Base-by-base conservation (phyloP, 179 eudicot genomes). In the Amaranthus tricolor region DNA sequence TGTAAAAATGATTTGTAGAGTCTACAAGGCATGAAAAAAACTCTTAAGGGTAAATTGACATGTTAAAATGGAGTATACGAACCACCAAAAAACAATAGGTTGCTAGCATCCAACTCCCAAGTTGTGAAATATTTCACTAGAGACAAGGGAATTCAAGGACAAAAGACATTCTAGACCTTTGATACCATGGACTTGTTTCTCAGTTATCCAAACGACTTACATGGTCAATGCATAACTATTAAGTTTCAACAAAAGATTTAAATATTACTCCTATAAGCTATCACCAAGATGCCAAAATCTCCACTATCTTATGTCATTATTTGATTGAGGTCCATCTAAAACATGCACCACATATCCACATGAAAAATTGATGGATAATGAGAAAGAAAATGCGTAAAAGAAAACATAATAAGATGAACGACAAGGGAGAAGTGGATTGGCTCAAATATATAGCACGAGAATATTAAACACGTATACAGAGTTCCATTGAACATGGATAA, bases 401-500 rank as follows among this genome's bases (percentile, higher is more conserved):
- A 62, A n/a, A 31, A 62, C n/a, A 21, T 13, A 5, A 24, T 9
- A 21, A 4, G 66, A 45, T 62, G 13, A 17, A 31, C 16, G 8
- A 60, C 21, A 17, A 0, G 14, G 13, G 43, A 45, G 53, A 51
- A 31, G 40, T 12, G 11, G 6, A 20, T 13, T 20, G 19, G 50
- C 59, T 21, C 58, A 51, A 21, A 67, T 14, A 58, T 69, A 67
- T 44, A 17, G 68, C 48, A 73, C 47, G 51, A 57, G 31, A 60
- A 59, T 15, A 20, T 67, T 70, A 49, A 45, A 40, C 58, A 53
- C 12, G 47, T 40, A 56, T 21, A 49, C 40, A 24, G 2, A 24
- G 40, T 31, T 55, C 48, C 68, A 68, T 51, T 40, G 6, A 55
- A 44, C 52, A 60, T 68, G 53, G 21, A 51, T 19, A 62, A 24